Evolutionary conservation across 148 eudicot species (phyloP).

Genomic region (Fagopyrum esculentum): DNA sequence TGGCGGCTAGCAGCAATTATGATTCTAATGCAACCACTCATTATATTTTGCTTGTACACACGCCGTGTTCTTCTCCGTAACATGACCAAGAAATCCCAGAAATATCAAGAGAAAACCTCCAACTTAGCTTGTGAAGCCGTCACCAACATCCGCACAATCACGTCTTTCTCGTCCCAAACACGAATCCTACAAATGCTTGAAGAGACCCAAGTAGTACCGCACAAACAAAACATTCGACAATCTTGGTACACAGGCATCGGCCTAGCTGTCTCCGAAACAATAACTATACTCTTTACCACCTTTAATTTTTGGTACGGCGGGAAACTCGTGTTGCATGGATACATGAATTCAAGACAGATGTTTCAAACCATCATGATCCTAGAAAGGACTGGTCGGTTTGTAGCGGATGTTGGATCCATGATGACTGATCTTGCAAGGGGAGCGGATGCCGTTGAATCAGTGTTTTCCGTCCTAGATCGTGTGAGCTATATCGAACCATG

Average conservation of each 20-base stretch:
- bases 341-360: slow-evolving; percentile 21
- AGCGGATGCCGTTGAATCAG: not conserved
- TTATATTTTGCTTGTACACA: slow-evolving; percentile 23
- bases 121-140: not conserved
- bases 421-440: slow-evolving; percentile 13
- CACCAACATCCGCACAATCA: not conserved
- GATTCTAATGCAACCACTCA: slow-evolving; percentile 25
- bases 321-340: slow-evolving; percentile 22
- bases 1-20: slow-evolving; percentile 27
- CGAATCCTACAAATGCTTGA: not conserved
- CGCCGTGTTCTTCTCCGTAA: slow-evolving; percentile 18
- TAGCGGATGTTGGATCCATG: slow-evolving; percentile 24
- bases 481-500: slow-evolving; percentile 6
- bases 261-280: slow-evolving; percentile 18
- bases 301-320: slow-evolving; percentile 43
- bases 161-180: not conserved
- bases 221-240: not conserved
- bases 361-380: slow-evolving; percentile 33
- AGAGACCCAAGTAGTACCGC: not conserved
- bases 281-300: slow-evolving; percentile 22
- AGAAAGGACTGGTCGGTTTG: slow-evolving; percentile 29
- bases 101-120: not conserved
- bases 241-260: slow-evolving; percentile 11
- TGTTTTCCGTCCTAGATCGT: slow-evolving; percentile 15
- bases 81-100: slow-evolving; percentile 19